Evolutionary conservation across 305 asterid genomes (phyloP).

Genomic region (Fraxinus angustifolia): DNA sequence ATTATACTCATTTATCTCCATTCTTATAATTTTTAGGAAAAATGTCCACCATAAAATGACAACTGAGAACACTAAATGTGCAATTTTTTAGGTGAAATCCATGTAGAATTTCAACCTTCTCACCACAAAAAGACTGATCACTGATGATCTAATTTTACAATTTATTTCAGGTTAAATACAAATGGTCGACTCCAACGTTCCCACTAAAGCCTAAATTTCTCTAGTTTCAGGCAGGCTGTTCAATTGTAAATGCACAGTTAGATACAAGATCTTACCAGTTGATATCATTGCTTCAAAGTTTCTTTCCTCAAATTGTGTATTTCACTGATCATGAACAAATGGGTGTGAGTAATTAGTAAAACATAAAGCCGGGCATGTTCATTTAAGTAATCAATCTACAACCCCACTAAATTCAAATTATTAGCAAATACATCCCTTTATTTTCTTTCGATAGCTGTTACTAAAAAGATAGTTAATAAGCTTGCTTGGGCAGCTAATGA

Average conservation of each 20-base stretch:
- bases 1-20: background rate
- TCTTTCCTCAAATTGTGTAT: conserved; percentile 62
- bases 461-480: background rate
- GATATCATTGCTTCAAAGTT: conserved; percentile 68
- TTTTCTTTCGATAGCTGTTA: background rate
- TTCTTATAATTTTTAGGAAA: background rate
- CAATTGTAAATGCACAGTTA: background rate
- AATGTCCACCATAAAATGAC: background rate
- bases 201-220: background rate
- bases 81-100: background rate
- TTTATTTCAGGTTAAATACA: background rate
- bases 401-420: background rate
- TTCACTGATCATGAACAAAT: conserved; percentile 46
- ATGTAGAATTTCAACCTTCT: background rate
- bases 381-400: background rate
- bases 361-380: background rate
- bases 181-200: background rate
- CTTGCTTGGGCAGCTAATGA: background rate
- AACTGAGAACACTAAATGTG: background rate
- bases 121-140: background rate
- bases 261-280: conserved; percentile 45
- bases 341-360: conserved; percentile 1
- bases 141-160: background rate
- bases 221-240: background rate
- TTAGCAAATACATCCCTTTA: background rate